Base-by-base conservation (phyloP, 23 red algal species). In the Pyropia yezoensis region DNA sequence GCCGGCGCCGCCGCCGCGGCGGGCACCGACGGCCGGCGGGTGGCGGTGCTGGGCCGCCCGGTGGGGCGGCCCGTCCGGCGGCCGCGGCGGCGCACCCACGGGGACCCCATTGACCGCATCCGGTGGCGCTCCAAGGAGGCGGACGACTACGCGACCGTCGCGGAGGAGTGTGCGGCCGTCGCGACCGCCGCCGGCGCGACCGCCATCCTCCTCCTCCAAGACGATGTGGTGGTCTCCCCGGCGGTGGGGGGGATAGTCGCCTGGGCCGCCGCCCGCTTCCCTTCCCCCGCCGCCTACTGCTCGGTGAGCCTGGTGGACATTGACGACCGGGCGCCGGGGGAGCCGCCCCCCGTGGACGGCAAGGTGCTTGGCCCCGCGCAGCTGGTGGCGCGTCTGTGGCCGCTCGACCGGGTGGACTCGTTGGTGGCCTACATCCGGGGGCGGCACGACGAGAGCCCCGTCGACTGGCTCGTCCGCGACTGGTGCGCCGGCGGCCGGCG, bases 381-480 rank as follows among this genome's bases (percentile, higher is more conserved):
- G 20, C 56, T 87, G 64, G 82, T 87, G 7, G 82, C 70, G 16
- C 26, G 82, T 51, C 54, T 87, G 19, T 87, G 82, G 82, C 55
- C 24, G 39, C 45, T 66, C 15, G 70, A 76, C 18, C 20, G 47
- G 50, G 70, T 87, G 49, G 2, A 7, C 0, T 33, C 50, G n/a
- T 33, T 87, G 26, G 69, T 53, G 17, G 50, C 30, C 3, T 87
- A 67, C 29, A 16, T 87, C 23, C 18, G 33, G 22, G 24, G 27
- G 5, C 65, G 67, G 27, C 76, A 62, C 63, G 82, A 87, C 68
- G 70, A 87, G 29, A 72, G 70, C 18, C 82, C 82, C 1, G 82
- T 87, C 30, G 82, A 87, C 51, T 87, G 82, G 82, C 82, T 87
- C 39, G 82, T 72, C 13, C 71, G 70, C 63, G 62, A 66, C 33